Base-by-base conservation (phyloP, 768 basidiomycete genomes). In the Boletellus ananiceps region DNA sequence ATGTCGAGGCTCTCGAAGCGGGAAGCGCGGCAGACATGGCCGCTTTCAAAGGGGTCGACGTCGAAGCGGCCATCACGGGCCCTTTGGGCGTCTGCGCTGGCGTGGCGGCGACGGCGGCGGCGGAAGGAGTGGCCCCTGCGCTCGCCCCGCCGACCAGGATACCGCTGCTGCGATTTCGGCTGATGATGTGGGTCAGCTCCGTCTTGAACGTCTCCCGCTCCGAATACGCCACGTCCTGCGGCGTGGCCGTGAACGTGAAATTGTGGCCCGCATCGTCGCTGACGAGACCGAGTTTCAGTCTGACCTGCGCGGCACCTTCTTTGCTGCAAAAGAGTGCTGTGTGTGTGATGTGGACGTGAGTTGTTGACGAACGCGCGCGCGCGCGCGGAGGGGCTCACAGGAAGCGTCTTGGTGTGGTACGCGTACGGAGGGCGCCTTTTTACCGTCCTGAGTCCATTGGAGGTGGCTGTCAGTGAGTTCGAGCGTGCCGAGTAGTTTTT, bases 281-380 rank as follows among this genome's bases (percentile, higher is more conserved):
- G 45, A 80, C 67, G 29, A 91, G 73, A 2, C 79, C 82, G 31
- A 94, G 70, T 61, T 92, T 92, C 41, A 93, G 73, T 41, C 82
- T 77, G 58, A 89, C 86, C 64, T 91, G 87, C 0, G 86, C 69
- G 5, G 88, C 83, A 46, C 85, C 86, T 59, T 86, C 84, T 60
- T 93, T 93, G 64, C 88, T 90, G 59, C 86, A 90, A 62, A 91
- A 92, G 32, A 93, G 75, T 15, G 88, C 88, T 88, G 63, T 54
- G 0, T 32, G 35, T 35, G 39, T 23, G 6, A 19, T 21, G 19
- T 39, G 38, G 8, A 19, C 11, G 19, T 33, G 32, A 44, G 33
- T 31, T 15, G 14, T 5, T 7, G 13, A 43, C 2, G 0, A 5
- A 27, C 8, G 49, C 13, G 2, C 5, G 23, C 23, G 23, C 29